A percentile compares a stretch with the other conserved stretches of the same genome.
Evolutionary conservation across 2,329 filamentous ascomycete genomes (phyloP).

Genomic region (Thielaviopsis punctulata): DNA sequence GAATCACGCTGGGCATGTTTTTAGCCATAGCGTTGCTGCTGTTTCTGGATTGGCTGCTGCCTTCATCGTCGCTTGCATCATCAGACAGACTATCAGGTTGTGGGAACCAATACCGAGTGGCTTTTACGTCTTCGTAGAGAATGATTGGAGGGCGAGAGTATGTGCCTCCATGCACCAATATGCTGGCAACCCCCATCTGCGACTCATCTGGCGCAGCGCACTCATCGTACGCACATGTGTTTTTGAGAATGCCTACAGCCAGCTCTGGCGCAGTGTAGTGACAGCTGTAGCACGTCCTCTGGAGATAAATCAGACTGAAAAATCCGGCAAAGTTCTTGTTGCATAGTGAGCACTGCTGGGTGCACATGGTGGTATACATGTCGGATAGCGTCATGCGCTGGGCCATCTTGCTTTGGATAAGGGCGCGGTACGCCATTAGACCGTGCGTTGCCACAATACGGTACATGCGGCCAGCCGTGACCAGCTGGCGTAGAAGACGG

Average conservation of each 20-base stretch:
- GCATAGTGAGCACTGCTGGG: neutral
- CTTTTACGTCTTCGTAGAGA: neutral
- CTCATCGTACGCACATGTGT: too few relatives aligned
- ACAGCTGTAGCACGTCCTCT: neutral
- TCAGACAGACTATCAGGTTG: too few relatives aligned
- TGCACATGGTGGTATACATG: neutral
- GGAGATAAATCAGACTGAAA: constrained; percentile 1
- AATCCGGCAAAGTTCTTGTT: constrained; percentile 2
- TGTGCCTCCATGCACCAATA: neutral
- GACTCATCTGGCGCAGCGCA: too few relatives aligned
- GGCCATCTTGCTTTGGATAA: neutral
- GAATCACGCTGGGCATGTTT: too few relatives aligned
- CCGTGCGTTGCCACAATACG: neutral
- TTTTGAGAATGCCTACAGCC: too few relatives aligned
- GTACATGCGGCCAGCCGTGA: constrained; percentile 1
- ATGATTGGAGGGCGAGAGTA: neutral
- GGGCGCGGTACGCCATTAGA: neutral
- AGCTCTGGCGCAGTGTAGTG: neutral
- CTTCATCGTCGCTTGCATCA: too few relatives aligned
- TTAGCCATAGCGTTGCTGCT: neutral
- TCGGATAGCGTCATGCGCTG: neutral
- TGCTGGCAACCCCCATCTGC: too few relatives aligned
- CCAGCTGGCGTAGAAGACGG: neutral
- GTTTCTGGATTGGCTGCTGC: neutral
- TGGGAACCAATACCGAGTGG: too few relatives aligned